Evolutionary conservation across 805 yeast genomes (phyloP).

Genomic region (Saccharomycopsis capsularis): DNA sequence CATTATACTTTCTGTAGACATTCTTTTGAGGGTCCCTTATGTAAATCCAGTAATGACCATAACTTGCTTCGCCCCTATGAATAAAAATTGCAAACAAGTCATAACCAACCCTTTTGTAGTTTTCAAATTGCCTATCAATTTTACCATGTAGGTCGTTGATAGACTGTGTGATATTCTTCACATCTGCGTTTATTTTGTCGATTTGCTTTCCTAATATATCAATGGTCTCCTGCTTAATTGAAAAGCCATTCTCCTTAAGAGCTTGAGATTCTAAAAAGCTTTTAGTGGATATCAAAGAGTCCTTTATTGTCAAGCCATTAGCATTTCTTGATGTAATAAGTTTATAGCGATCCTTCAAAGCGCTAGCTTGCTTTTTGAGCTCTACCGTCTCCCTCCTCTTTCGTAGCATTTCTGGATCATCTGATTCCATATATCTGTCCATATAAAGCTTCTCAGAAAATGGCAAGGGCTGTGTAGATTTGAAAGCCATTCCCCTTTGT

Average conservation of each 20-base stretch:
- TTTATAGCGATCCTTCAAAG: slow-evolving; percentile 33
- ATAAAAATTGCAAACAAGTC: slow-evolving; percentile 86
- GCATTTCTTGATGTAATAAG: slow-evolving; percentile 40
- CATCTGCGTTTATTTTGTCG: slow-evolving; percentile 38
- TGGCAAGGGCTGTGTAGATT: slow-evolving; percentile 75
- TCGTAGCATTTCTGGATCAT: slow-evolving; percentile 42
- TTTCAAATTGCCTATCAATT: slow-evolving; percentile 55
- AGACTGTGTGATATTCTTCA: slow-evolving; percentile 35
- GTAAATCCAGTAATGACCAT: slow-evolving; percentile 97
- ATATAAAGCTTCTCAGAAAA: slow-evolving; percentile 71
- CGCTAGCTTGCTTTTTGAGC: slow-evolving; percentile 53
- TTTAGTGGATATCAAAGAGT: slow-evolving; percentile 48
- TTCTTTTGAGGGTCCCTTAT: slow-evolving; percentile 66
- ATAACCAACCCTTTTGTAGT: slow-evolving; percentile 61
- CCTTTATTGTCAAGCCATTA: slow-evolving; percentile 42
- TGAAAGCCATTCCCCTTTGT: slow-evolving; percentile 63
- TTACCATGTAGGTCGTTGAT: slow-evolving; percentile 39
- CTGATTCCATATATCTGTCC: slow-evolving; percentile 80
- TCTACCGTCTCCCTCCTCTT: slow-evolving; percentile 49
- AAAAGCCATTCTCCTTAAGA: slow-evolving; percentile 28
- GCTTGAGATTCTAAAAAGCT: slow-evolving; percentile 45
- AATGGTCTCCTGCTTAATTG: slow-evolving; percentile 42
- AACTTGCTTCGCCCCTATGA: slow-evolving; percentile 92
- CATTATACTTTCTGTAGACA: slow-evolving; percentile 85
- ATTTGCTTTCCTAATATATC: slow-evolving; percentile 31